Evolutionary conservation across 495 filamentous ascomycete species (phyloP).

Genomic region (Aspergillus funiculosus): DNA sequence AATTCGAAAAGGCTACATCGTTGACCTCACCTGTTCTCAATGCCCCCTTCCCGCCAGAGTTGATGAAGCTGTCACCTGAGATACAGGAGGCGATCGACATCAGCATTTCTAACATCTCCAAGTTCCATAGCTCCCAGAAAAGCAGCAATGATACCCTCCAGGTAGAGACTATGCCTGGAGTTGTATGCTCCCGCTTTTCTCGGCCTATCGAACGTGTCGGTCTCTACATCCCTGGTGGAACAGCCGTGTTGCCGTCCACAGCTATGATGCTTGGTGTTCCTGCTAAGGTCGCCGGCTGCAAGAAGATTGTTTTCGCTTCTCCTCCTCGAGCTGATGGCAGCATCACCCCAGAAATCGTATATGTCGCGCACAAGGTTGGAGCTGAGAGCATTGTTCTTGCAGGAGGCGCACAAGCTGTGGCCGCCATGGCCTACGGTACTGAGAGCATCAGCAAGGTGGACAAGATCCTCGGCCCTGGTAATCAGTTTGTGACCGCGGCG

Average conservation of each 20-base stretch:
- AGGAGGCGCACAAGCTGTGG: slow-evolving; percentile 92
- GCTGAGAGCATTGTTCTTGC: slow-evolving; percentile 93
- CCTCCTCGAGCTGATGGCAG: slow-evolving; percentile 85
- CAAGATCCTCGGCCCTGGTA: slow-evolving; percentile 96
- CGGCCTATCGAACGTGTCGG: slow-evolving; percentile 91
- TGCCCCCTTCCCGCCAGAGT: slow-evolving; percentile 73
- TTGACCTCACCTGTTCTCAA: slow-evolving; percentile 80
- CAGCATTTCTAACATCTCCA: slow-evolving; percentile 87
- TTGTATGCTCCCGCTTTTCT: slow-evolving; percentile 88
- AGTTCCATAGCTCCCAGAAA: slow-evolving; percentile 86
- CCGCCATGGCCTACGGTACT: slow-evolving; percentile 65
- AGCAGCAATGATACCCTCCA: slow-evolving; percentile 65
- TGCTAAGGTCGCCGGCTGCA: slow-evolving; percentile 95
- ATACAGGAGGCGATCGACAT: slow-evolving; percentile 87
- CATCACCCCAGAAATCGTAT: slow-evolving; percentile 94
- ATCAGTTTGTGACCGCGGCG: slow-evolving; percentile 96
- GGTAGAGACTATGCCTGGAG: slow-evolving; percentile 96
- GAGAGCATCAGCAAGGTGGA: slow-evolving; percentile 85
- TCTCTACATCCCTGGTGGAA: slow-evolving; percentile 91
- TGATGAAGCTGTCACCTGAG: slow-evolving; percentile 80
- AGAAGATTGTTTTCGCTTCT: slow-evolving; percentile 87
- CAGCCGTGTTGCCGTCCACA: slow-evolving; percentile 89
- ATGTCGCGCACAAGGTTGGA: slow-evolving; percentile 94
- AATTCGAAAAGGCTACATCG: slow-evolving; percentile 91
- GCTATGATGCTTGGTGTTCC: slow-evolving; percentile 97